phyloP scores from a whole-genome alignment of 139 green algal genomes.

The Auxenochlorella pyrenoidosa region DNA sequence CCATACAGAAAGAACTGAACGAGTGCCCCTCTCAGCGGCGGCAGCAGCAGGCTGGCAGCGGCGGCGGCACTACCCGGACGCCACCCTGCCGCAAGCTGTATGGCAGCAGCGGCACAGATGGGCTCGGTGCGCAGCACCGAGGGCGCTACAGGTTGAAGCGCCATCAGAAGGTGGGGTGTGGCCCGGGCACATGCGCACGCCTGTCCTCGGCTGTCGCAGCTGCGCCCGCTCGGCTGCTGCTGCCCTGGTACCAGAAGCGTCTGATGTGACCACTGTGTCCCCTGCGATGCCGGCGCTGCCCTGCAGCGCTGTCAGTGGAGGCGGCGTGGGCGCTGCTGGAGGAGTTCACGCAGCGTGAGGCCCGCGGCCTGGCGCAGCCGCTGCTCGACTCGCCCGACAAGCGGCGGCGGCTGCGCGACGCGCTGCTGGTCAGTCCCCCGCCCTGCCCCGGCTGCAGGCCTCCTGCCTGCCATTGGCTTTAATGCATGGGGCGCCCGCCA shows the following conservation, averaged over 20 bases:
- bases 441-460: background rate
- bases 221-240: background rate
- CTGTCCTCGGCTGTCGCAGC: too few species aligned
- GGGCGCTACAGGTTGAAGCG: slow-evolving; percentile 8
- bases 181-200: too few species aligned
- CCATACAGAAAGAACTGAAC: background rate
- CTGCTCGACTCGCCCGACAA: slow-evolving; percentile 21
- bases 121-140: background rate
- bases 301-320: slow-evolving; percentile 18
- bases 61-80: background rate
- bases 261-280: too few species aligned
- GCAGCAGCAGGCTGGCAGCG: background rate
- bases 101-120: background rate
- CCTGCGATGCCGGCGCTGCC: background rate
- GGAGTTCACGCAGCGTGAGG: slow-evolving; percentile 23
- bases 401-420: slow-evolving; percentile 19
- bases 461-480: background rate
- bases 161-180: background rate
- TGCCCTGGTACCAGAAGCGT: background rate
- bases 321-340: slow-evolving; percentile 33
- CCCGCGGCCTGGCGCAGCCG: slow-evolving; percentile 25
- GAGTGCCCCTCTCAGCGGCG: background rate
- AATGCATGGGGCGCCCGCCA: too few species aligned
- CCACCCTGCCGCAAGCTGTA: background rate
- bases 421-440: slow-evolving; percentile 1